Base-by-base conservation (phyloP, 2,329 filamentous ascomycete species). In the Chrysosporium queenslandicum region DNA sequence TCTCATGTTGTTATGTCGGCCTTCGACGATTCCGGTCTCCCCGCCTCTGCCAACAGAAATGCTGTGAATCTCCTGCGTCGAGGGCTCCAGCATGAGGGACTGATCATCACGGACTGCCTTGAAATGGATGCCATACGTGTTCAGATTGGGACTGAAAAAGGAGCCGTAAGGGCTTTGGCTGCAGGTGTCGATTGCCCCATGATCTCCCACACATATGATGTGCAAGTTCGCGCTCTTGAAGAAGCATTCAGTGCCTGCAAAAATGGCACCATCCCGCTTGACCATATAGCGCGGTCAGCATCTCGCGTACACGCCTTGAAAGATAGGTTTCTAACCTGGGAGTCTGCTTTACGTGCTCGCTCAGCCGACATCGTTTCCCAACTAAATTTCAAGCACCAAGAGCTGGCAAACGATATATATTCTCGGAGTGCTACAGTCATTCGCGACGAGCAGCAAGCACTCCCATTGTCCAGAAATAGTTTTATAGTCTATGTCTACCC, bases 141-240 rank as follows among this genome's bases (percentile, higher is more conserved):
- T 2, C 71, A 66, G 12, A 69, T 67, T 54, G 69, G 69, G 2
- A 71, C 70, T 1, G 69, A 71, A 45, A 63, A 65, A 46, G 68
- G 67, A 34, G 66, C 71, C 2, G 63, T 70, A 4, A 66, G 71
- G 53, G 67, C 70, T 5, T 58, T 74, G 23, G 67, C 66, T 51
- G 69, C 71, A 29, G 71, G 72, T 18, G 67, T 66, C 46, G 71
- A 74, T 52, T 72, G 68, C 50, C 59, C 71, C 4, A 73, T 74
- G 69, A 61, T 74, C n/a, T 73, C 70, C 40, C 70, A 74, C 55
- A 72, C 70, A 0, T 68, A 68, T 52, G 59, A 63, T 4, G 64
- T 68, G 32, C 71, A 74, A 53, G 59, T 72, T 16, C 65, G 61
- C 3, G 68, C 71, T 1, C 71, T 73, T 16, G 60, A 71, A 34